phyloP scores from a whole-genome alignment of 768 basidiomycete genomes.

The Lentinula boryana region DNA sequence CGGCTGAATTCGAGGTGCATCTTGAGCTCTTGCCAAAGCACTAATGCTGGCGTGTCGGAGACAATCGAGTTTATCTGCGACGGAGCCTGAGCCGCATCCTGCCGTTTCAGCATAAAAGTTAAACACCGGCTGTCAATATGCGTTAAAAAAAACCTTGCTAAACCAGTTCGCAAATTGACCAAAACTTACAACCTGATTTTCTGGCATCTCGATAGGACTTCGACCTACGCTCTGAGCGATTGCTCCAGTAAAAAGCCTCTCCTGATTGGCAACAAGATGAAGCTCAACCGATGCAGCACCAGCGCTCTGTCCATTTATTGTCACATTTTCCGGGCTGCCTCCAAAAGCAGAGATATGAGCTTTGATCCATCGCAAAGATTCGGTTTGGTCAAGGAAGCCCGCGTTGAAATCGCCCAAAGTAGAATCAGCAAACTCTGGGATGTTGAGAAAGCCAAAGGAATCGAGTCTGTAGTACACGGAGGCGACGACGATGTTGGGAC shows the following conservation, averaged over 20 bases:
- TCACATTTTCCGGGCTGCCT: constrained; percentile 32
- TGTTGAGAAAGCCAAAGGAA: constrained; percentile 56
- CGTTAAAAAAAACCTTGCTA: neutral
- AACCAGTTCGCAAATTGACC: neutral
- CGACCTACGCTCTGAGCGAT: constrained; percentile 61
- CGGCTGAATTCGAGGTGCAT: constrained; percentile 27
- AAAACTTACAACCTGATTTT: constrained; percentile 41
- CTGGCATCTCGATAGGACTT: constrained; percentile 41
- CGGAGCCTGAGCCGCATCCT: constrained; percentile 39
- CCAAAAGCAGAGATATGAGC: constrained; percentile 31
- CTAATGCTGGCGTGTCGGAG: constrained; percentile 45
- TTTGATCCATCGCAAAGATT: constrained; percentile 33
- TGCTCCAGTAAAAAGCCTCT: constrained; percentile 43
- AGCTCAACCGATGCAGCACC: constrained; percentile 52
- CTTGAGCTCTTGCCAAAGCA: constrained; percentile 49
- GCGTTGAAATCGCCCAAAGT: constrained; percentile 43
- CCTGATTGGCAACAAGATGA: constrained; percentile 41
- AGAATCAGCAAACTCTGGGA: constrained; percentile 37
- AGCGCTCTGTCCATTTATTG: constrained; percentile 57
- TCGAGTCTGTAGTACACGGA: constrained; percentile 63
- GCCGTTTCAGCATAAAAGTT: constrained; percentile 41
- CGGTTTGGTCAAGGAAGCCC: constrained; percentile 49
- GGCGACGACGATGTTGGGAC: constrained; percentile 55
- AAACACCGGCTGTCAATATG: constrained; percentile 39
- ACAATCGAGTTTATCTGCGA: constrained; percentile 34